phyloP scores from a whole-genome alignment of 2,329 filamentous ascomycete genomes.

The Colletotrichum musicola region DNA sequence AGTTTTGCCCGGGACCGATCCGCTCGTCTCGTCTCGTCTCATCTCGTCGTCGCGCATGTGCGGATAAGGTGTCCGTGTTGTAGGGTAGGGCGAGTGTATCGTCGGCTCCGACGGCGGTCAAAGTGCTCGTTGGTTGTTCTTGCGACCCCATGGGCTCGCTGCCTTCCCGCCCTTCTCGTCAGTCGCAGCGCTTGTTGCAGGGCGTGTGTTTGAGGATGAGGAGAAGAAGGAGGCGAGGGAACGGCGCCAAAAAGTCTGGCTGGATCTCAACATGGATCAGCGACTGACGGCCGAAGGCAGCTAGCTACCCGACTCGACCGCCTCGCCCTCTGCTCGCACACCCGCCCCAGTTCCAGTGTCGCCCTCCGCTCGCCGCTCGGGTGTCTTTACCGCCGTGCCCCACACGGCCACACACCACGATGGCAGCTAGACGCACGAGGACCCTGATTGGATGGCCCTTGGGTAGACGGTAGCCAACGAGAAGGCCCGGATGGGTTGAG shows the following conservation, averaged over 20 bases:
- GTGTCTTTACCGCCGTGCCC: constrained; percentile 37
- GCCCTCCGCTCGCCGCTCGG: constrained; percentile 27
- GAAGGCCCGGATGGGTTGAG: constrained; percentile 16
- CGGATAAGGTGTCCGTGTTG: constrained; percentile 8
- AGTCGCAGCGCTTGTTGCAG: constrained; percentile 37
- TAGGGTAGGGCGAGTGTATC: constrained; percentile 16
- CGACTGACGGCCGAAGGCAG: not conserved
- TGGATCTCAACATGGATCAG: constrained; percentile 18
- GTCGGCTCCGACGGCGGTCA: constrained; percentile 35
- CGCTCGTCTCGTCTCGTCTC: constrained; percentile 32
- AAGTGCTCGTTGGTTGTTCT: constrained; percentile 10
- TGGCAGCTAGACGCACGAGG: constrained; percentile 16
- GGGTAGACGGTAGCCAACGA: constrained; percentile 26
- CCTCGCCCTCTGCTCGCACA: constrained; percentile 25
- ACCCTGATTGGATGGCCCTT: constrained; percentile 31
- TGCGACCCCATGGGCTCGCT: not conserved
- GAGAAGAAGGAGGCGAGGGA: not conserved
- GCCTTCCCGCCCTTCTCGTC: not conserved
- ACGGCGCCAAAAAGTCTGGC: constrained; percentile 21
- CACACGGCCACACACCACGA: constrained; percentile 29
- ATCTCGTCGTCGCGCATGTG: constrained; percentile 17
- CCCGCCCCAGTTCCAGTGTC: constrained; percentile 27
- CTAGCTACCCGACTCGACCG: constrained; percentile 24
- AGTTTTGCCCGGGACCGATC: constrained; percentile 37
- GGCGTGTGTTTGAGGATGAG: constrained; percentile 24